These are phyloP conservation scores for Pulveroboletus frians DNA, from an alignment of 768 basidiomycete species.

Conservation along the genomic window DNA sequence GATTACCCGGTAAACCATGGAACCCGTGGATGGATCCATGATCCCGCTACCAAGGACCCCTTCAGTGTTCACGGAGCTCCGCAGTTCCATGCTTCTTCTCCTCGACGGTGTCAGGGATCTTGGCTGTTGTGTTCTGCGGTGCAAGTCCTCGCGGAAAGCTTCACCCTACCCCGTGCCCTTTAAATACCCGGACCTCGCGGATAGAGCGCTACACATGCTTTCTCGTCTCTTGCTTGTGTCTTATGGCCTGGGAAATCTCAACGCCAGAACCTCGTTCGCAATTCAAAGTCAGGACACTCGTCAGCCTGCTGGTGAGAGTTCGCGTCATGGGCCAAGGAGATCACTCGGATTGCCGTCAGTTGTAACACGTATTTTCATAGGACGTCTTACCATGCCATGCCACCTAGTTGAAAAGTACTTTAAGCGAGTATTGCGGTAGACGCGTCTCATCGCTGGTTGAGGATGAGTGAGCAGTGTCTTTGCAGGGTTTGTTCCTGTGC, in stretches of 20 bases:
- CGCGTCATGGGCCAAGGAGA: conserved; percentile 9
- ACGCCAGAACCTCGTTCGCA: conserved; percentile 26
- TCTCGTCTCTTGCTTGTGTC: conserved; percentile 21
- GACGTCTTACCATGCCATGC: conserved; percentile 13
- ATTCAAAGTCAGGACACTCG: conserved; percentile 24
- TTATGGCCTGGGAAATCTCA: conserved; percentile 18
- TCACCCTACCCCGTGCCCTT: conserved; percentile 20
- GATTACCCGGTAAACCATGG: conserved; percentile 1
- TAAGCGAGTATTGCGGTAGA: conserved; percentile 11
- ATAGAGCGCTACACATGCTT: conserved; percentile 16
- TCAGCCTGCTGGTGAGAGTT: conserved; percentile 15
- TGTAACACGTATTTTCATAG: conserved; percentile 9
- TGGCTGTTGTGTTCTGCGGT: conserved; percentile 17
- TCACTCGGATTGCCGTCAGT: conserved; percentile 15
- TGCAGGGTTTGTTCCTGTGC: conserved; percentile 19
- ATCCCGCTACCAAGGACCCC: conserved; percentile 7
- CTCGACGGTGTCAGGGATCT: conserved; percentile 17
- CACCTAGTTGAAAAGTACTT: conserved; percentile 14
- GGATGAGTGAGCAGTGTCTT: conserved; percentile 12
- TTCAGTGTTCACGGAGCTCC: conserved; percentile 14
- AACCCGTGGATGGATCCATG: conserved; percentile 5
- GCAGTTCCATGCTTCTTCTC: conserved; percentile 20
- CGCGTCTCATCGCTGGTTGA: conserved; percentile 5
- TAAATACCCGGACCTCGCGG: conserved; percentile 22
- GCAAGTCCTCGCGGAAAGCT: conserved; percentile 14